Conservation (phyloP, 1,139 yeast genomes). For the Diutina catenulata region DNA sequence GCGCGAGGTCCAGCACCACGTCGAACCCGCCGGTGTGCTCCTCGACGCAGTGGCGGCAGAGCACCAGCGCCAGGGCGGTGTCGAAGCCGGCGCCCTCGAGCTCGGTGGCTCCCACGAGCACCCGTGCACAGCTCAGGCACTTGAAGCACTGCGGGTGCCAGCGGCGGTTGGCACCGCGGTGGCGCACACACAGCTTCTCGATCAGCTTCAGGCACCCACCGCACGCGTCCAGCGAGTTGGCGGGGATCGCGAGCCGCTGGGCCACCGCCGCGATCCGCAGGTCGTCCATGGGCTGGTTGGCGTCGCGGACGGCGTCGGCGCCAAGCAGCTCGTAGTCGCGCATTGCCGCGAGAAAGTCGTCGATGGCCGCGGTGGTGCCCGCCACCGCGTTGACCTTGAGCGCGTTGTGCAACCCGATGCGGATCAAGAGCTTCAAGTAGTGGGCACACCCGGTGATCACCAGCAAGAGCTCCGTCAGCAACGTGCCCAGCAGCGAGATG, state of each 20-base stretch:
- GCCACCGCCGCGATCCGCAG: slow-evolving; percentile 6
- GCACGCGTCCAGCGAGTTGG: slow-evolving; percentile 73
- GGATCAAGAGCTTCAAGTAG: slow-evolving; percentile 70
- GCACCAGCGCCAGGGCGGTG: slow-evolving; percentile 8
- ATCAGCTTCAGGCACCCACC: slow-evolving; percentile 59
- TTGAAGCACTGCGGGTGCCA: slow-evolving; percentile 75
- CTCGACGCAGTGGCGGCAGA: slow-evolving; percentile 33
- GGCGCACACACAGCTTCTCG: slow-evolving; percentile 67
- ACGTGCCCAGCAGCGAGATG: slow-evolving; percentile 45
- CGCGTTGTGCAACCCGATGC: slow-evolving; percentile 72
- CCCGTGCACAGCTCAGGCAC: slow-evolving; percentile 44
- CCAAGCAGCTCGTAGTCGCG: slow-evolving; percentile 29
- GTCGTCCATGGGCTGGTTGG: slow-evolving; percentile 6
- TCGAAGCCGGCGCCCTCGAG: neutral
- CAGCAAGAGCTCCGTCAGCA: slow-evolving; percentile 48
- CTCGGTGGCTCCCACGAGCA: slow-evolving; percentile 1
- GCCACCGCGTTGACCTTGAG: slow-evolving; percentile 51
- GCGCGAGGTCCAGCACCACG: slow-evolving; percentile 55
- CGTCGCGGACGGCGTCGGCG: neutral
- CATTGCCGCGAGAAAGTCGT: slow-evolving; percentile 45
- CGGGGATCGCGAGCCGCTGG: slow-evolving; percentile 28
- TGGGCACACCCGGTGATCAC: slow-evolving; percentile 91
- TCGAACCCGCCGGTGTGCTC: slow-evolving; percentile 38
- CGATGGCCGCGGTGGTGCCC: slow-evolving; percentile 51
- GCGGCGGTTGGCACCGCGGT: slow-evolving; percentile 36